Evolutionary conservation across 2,329 filamentous ascomycete species (phyloP).

Genomic region (Alternaria ethzedia): DNA sequence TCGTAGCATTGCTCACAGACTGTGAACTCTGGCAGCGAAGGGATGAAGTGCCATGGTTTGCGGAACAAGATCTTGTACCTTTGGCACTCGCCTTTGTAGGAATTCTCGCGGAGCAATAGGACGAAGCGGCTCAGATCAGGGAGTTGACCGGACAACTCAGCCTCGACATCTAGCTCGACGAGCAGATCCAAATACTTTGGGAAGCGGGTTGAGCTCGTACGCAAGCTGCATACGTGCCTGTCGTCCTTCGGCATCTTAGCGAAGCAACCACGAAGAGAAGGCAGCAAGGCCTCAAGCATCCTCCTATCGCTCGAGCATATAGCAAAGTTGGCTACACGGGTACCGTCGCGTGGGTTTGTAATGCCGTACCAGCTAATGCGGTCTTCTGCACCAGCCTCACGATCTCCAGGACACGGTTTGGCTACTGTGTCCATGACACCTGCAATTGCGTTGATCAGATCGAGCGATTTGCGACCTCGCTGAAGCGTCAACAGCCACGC

Average conservation of each 20-base stretch:
- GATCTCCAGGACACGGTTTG: slow-evolving; percentile 65
- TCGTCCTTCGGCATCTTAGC: slow-evolving; percentile 38
- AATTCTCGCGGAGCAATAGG: slow-evolving; percentile 62
- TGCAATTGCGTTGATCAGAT: slow-evolving; percentile 72
- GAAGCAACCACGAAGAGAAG: slow-evolving; percentile 73
- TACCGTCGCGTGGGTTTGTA: slow-evolving; percentile 69
- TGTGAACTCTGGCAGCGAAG: slow-evolving; percentile 75
- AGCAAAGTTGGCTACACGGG: slow-evolving; percentile 72
- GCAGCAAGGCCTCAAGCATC: slow-evolving; percentile 75
- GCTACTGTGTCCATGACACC: slow-evolving; percentile 61
- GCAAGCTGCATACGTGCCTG: slow-evolving; percentile 70
- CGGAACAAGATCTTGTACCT: slow-evolving; percentile 68
- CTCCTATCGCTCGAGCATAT: slow-evolving; percentile 77
- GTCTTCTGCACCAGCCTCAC: slow-evolving; percentile 53
- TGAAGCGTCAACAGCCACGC: slow-evolving; percentile 83
- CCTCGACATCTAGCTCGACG: slow-evolving; percentile 59
- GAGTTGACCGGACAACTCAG: slow-evolving; percentile 39
- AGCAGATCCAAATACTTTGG: slow-evolving; percentile 63
- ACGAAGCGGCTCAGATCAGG: slow-evolving; percentile 68
- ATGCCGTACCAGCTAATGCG: slow-evolving; percentile 77
- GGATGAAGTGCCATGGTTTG: slow-evolving; percentile 78
- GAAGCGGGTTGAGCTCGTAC: slow-evolving; percentile 65
- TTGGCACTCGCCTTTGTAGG: slow-evolving; percentile 63
- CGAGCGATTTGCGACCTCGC: slow-evolving; percentile 68
- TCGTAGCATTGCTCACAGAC: slow-evolving; percentile 89